Percentiles rank a stretch among this genome's conserved stretches.
Evolutionary conservation across 768 basidiomycete genomes (phyloP).

Genomic region (Termitomyces sp.): DNA sequence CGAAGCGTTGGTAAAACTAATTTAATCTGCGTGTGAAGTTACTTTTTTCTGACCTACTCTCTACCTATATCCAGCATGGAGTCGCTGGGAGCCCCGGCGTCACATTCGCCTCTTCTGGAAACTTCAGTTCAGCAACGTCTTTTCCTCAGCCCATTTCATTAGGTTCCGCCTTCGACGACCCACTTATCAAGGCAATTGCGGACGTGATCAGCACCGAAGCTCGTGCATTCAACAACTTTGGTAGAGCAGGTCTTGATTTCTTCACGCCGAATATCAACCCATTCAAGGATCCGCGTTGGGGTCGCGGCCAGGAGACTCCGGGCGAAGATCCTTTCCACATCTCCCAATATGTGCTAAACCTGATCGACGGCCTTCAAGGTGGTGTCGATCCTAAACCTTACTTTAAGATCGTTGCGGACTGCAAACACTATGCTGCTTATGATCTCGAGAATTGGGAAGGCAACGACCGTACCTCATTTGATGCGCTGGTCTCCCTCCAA

Average conservation of each 20-base stretch:
- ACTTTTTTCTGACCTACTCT: not conserved
- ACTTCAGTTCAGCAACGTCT: conserved; percentile 53
- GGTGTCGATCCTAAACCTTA: conserved; percentile 46
- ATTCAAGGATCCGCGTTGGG: conserved; percentile 61
- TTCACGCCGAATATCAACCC: conserved; percentile 55
- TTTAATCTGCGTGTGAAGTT: no score
- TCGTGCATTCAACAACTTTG: conserved; percentile 51
- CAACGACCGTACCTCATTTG: conserved; percentile 40
- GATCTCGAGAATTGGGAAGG: conserved; percentile 55
- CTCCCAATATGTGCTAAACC: conserved; percentile 45
- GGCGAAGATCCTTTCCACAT: conserved; percentile 55
- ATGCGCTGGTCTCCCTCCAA: conserved; percentile 47
- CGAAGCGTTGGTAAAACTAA: conserved; percentile 41
- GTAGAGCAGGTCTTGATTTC: conserved; percentile 47
- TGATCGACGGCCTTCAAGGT: conserved; percentile 51
- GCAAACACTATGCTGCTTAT: conserved; percentile 58
- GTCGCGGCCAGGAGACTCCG: conserved; percentile 55
- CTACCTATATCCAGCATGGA: conserved; percentile 35
- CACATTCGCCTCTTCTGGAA: conserved; percentile 38
- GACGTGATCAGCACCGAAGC: conserved; percentile 50
- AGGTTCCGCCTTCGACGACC: conserved; percentile 50
- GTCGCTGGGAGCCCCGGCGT: conserved; percentile 49
- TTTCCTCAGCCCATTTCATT: conserved; percentile 53
- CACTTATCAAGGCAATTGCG: conserved; percentile 42
- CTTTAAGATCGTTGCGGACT: conserved; percentile 48